These are phyloP conservation scores for Aspergillus floridensis DNA, from an alignment of 2,329 filamentous ascomycete species.

Conservation along the genomic window DNA sequence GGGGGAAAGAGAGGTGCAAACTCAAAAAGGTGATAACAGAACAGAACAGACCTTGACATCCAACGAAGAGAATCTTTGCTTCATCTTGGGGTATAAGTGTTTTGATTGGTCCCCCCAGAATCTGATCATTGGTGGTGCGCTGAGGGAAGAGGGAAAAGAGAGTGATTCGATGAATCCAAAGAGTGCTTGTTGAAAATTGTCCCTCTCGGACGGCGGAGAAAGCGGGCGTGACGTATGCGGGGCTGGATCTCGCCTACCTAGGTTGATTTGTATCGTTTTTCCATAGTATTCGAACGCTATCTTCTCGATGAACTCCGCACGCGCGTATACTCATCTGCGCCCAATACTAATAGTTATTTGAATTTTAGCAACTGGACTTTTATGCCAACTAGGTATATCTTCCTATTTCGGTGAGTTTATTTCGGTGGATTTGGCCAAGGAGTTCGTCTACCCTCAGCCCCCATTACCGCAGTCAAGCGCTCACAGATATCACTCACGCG, in stretches of 20 bases:
- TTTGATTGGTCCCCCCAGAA: constrained; percentile 4
- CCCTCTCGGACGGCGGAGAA: neutral
- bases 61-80: constrained; percentile 58
- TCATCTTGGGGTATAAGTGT: constrained; percentile 45
- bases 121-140: constrained; percentile 4
- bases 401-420: neutral
- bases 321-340: neutral
- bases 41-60: constrained; percentile 51
- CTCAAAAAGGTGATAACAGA: neutral
- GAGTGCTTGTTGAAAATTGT: constrained; percentile 16
- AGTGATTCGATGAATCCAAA: constrained; percentile 6
- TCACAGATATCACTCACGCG: neutral
- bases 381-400: too few species aligned
- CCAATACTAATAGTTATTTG: too few species aligned
- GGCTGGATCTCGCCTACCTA: constrained; percentile 22
- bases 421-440: neutral
- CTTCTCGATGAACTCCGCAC: neutral
- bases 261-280: constrained; percentile 6
- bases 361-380: too few species aligned
- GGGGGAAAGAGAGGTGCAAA: neutral
- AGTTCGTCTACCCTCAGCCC: neutral
- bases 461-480: neutral
- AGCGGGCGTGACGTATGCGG: constrained; percentile 39
- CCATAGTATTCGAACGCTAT: constrained; percentile 8
- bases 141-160: neutral